Evolutionary conservation across 2,329 filamentous ascomycete species (phyloP).

Genomic region (Arthrocladium fulminans): DNA sequence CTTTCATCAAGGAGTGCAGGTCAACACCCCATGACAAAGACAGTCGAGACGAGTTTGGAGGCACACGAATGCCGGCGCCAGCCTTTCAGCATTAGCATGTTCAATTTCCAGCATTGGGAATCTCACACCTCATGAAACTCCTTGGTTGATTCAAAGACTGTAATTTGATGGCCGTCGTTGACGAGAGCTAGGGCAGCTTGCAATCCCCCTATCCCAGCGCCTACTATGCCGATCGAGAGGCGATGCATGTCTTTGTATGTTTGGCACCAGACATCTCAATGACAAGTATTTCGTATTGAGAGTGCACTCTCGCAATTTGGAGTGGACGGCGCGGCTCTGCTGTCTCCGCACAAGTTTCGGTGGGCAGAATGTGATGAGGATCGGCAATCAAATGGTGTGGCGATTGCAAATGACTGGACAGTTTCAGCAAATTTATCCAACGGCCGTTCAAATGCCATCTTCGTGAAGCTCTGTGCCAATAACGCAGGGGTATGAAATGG

Average conservation of each 20-base stretch:
- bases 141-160: conserved; percentile 24
- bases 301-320: no score
- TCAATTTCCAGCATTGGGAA: neutral
- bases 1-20: conserved; percentile 20
- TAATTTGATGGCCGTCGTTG: conserved; percentile 22
- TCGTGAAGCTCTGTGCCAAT: no score
- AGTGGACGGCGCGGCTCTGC: no score
- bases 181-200: conserved; percentile 23
- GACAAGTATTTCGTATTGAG: no score
- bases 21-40: conserved; percentile 16
- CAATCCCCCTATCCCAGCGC: conserved; percentile 20
- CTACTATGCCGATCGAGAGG: conserved; percentile 18
- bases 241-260: conserved; percentile 6
- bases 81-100: conserved; percentile 15
- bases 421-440: no score
- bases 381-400: no score
- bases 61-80: conserved; percentile 24
- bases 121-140: conserved; percentile 16
- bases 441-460: no score
- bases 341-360: no score
- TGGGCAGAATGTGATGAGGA: no score
- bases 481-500: no score
- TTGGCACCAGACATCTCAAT: no score
- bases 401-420: no score
- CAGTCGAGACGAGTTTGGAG: conserved; percentile 21